Base-by-base conservation (phyloP, 2,329 filamentous ascomycete genomes). In the Piedraia hortae region DNA sequence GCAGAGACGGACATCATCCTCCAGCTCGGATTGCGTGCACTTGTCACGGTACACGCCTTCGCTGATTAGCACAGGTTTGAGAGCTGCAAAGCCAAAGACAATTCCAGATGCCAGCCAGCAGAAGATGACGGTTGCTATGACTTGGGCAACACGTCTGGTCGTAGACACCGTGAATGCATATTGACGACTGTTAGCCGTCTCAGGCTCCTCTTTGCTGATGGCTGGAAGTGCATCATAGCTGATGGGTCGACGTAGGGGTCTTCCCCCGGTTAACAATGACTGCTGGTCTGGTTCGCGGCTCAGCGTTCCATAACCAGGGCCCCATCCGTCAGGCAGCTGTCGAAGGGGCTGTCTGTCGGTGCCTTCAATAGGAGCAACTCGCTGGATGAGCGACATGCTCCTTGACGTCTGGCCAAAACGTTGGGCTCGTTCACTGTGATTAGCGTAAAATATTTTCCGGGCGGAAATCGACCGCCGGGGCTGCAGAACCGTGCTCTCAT, bases 51-150 rank as follows among this genome's bases (percentile, higher is more conserved):
- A 82, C 6, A 73, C 67, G 3, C 65, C 65, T 39, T 78, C 67
- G 7, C 53, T 46, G 28, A 80, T 69, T 12, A 88, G 52, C 5
- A 85, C 60, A 1, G 75, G 74, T 41, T 85, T 88, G 33, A 88
- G 53, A 7, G 75, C 74, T 8, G 75, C 75, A 43, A 75, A 88
- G 15, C 75, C 75, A 45, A 85, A 85, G 10, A 85, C 63, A 18
- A 78, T 53, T 1, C 75, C 80, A 4, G 77, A 68, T 4, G 72
- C 64, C 28, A 88, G 55, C 16, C 80, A 57, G 43, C 72, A 82
- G 40, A 71, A 73, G 6, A 73, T 34, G 1, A 74, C 62, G 4
- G 66, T 69, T 20, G 61, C 50, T 18, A 47, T 45, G n/a, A 80
- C 61, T 46, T 82, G 73, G 10, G 16, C 37, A 12, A 41, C 19